Evolutionary conservation across 129 eudicot genomes (phyloP).

Genomic region (Mikania micrantha): DNA sequence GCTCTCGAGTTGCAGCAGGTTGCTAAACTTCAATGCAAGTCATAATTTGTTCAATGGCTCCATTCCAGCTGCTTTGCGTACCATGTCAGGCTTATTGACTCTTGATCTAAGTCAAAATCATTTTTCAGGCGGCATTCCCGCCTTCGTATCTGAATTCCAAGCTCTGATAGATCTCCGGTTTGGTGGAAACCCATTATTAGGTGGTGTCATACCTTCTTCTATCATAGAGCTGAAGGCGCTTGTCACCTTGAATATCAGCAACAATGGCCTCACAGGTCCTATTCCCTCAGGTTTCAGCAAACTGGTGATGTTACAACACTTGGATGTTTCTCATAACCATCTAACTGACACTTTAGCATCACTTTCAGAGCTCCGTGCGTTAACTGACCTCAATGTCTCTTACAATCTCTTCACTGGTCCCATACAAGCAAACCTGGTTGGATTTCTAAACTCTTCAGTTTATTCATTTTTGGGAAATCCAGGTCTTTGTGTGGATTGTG

Average conservation of each 20-base stretch:
- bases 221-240: constrained; percentile 37
- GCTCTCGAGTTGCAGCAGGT: constrained; percentile 42
- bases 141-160: constrained; percentile 36
- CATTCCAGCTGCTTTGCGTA: constrained; percentile 44
- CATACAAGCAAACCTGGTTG: constrained; percentile 43
- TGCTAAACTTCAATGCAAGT: constrained; percentile 47
- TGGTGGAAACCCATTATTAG: constrained; percentile 55
- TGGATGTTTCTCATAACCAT: constrained; percentile 62
- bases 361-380: constrained; percentile 32
- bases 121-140: constrained; percentile 53
- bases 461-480: constrained; percentile 53
- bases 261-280: constrained; percentile 44
- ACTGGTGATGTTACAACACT: constrained; percentile 38
- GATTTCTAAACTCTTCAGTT: constrained; percentile 44
- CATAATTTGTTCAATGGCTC: constrained; percentile 57
- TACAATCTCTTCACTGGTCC: constrained; percentile 59
- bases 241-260: constrained; percentile 54
- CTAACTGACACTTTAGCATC: constrained; percentile 54
- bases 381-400: constrained; percentile 50
- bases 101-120: constrained; percentile 57
- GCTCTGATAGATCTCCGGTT: constrained; percentile 45
- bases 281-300: constrained; percentile 47
- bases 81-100: constrained; percentile 41
- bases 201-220: constrained; percentile 52
- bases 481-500: constrained; percentile 58